phyloP scores from a whole-genome alignment of 2,329 filamentous ascomycete species.

The Leptographium flavum region DNA sequence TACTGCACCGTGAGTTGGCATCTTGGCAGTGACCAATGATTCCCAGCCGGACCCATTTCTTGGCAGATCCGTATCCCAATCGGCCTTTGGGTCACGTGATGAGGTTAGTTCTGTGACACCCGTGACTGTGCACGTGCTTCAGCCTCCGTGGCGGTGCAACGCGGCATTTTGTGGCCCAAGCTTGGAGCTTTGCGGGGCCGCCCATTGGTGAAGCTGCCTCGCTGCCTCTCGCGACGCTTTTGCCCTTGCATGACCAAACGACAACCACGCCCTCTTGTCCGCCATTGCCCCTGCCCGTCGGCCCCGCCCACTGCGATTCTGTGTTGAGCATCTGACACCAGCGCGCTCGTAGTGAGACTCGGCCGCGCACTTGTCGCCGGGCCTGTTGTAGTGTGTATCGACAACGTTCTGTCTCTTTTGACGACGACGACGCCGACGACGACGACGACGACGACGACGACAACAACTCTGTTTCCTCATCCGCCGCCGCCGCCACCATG shows the following conservation, averaged over 20 bases:
- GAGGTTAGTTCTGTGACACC: no score
- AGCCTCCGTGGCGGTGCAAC: slow-evolving; percentile 5
- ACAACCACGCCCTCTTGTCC: neutral
- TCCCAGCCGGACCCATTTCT: no score
- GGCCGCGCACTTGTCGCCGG: neutral
- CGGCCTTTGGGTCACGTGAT: no score
- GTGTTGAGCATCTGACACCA: neutral
- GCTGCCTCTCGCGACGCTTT: neutral
- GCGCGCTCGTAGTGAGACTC: neutral
- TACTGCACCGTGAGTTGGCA: no score
- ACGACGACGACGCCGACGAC: no score
- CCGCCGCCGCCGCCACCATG: slow-evolving; percentile 36
- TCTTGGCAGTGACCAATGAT: no score
- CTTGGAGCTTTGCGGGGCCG: slow-evolving; percentile 5
- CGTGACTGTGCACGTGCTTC: neutral
- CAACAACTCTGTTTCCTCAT: neutral
- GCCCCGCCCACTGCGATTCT: neutral
- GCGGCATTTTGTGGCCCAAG: slow-evolving; percentile 13
- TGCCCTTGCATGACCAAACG: neutral
- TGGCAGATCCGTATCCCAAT: no score
- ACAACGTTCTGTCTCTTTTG: neutral
- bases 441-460: no score
- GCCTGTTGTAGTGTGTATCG: neutral
- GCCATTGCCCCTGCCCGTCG: neutral
- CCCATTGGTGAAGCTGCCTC: neutral